A percentile compares a stretch with the other conserved stretches of the same genome.
Evolutionary conservation across 2,329 filamentous ascomycete species (phyloP).

Genomic region (Cryoendolithus antarcticus): DNA sequence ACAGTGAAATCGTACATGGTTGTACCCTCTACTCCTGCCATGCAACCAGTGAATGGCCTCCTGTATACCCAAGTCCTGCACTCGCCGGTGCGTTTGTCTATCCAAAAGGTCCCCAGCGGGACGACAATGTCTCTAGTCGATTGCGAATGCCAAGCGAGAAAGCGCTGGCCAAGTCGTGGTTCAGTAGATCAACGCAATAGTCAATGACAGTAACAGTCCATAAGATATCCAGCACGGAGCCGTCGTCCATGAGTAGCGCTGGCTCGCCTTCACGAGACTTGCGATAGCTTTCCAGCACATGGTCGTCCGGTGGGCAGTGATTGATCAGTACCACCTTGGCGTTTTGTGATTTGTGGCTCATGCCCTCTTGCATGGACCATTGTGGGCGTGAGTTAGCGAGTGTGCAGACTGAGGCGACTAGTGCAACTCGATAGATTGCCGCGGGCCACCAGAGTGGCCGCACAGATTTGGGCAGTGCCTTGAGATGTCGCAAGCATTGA

Average conservation of each 20-base stretch:
- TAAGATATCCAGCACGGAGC: conserved; percentile 16
- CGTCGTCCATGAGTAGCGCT: conserved; percentile 21
- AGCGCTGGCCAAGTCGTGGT: conserved; percentile 22
- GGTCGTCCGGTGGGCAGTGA: conserved; percentile 23
- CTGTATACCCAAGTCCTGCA: too few relatives aligned
- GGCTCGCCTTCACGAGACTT: conserved; percentile 25
- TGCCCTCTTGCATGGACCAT: conserved; percentile 3
- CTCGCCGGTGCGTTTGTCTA: too few relatives aligned
- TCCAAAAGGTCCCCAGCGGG: not conserved
- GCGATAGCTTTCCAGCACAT: conserved; percentile 23
- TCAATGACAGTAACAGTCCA: conserved; percentile 22
- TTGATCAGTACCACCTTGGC: conserved; percentile 26
- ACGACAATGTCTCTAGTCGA: conserved; percentile 2
- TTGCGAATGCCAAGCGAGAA: conserved; percentile 25
- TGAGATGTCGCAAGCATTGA: not conserved
- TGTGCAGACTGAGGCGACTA: conserved; percentile 44
- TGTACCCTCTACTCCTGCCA: too few relatives aligned
- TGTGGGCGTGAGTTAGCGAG: conserved; percentile 15
- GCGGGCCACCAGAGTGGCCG: conserved; percentile 46
- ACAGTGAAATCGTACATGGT: too few relatives aligned
- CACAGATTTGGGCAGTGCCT: not conserved
- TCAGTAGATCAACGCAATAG: conserved; percentile 22
- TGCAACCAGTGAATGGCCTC: too few relatives aligned
- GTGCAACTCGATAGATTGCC: conserved; percentile 43
- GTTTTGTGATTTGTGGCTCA: conserved; percentile 10